Base-by-base conservation (phyloP, 257 asterid species). In the Parsonsia alboflavescens region DNA sequence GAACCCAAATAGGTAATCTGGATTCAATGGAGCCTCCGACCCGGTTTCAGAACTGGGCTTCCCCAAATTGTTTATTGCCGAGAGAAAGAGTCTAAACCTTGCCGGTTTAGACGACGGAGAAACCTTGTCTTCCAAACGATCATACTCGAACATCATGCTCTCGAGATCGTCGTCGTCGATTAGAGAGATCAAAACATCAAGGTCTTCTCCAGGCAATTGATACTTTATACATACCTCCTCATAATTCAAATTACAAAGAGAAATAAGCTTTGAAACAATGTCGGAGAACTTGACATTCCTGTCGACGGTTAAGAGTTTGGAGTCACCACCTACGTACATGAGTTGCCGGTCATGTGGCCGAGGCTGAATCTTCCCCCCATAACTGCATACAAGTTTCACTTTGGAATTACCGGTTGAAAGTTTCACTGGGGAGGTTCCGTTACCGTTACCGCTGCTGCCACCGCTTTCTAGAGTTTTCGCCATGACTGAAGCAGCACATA, bases 1-100 rank as follows among this genome's bases (percentile, higher is more conserved):
- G 48, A 93, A 89, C 66, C 98, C 98, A 87, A 92, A 92, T 30
- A 92, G 75, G 36, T 87, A 90, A 74, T 92, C 97, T 85, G 96
- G 97, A 70, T 88, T 88, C 49, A 74, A 19, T 3, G 73, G 63
- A n/a, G 72, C 24, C 2, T 45, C 83, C 53, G 82, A 79, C 7
- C 75, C 76, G 77, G 66, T 0, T 16, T 56, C 73, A 30, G 39
- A 59, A 13, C 26, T 80, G 69, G 76, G 81, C 44, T 80, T 83
- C 28, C 28, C 66, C 58, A 68, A 50, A n/a, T 76, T 73, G 44
- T 26, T 66, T 16, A 26, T 57, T 11, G 83, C 79, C 59, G 84
- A 88, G 52, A 93, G 44, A 77, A 93, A 91, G 17, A 93, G 81
- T 65, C 97, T 89, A 41, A 93, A 78, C 76, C 93, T 80, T 7